Base-by-base conservation (phyloP, 1,139 yeast species). In the Debaryomyces nepalensis region DNA sequence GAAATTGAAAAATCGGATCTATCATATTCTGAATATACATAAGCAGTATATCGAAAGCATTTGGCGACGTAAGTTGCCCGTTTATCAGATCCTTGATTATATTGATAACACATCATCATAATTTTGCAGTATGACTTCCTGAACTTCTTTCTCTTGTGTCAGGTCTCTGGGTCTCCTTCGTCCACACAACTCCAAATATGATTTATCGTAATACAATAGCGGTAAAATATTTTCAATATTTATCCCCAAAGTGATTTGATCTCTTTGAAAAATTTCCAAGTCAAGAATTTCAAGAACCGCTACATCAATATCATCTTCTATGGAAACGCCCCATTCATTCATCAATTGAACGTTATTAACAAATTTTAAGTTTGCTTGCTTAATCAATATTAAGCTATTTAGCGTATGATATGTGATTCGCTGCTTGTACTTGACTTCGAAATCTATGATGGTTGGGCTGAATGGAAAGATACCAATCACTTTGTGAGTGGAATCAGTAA, bases 401-500 rank as follows among this genome's bases (percentile, higher is more conserved):
- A 44, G 35, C 0, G 73, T 66, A 18, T 57, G 51, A 40, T 47
- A 63, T 0, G 76, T 69, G 33, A 70, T 55, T 29, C 75, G 48
- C 37, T 65, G 69, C 19, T 58, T 51, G 42, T 67, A 55, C 10
- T 43, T 46, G 27, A 51, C 51, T 45, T 71, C 76, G 47, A 68
- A 71, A 16, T 48, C 35, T 6, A 57, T 51, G 1, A 68, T 55
- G 0, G 72, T 59, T 2, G 62, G 55, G 5, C 54, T 47, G 35
- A 55, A 59, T 1, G 66, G 65, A 42, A 72, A 64, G 3, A 51
- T 46, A 0, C 62, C 73, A 9, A 63, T 53, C 12, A 70, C 55
- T 45, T 59, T 57, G 45, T 67, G 67, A 2, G 54, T 52, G 3
- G 61, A 50, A 45, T 72, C 77, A 4, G 68, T 55, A n/a, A 69